Evolutionary conservation across 1,139 yeast species (phyloP).

Genomic region (Chernovozyma aurita): DNA sequence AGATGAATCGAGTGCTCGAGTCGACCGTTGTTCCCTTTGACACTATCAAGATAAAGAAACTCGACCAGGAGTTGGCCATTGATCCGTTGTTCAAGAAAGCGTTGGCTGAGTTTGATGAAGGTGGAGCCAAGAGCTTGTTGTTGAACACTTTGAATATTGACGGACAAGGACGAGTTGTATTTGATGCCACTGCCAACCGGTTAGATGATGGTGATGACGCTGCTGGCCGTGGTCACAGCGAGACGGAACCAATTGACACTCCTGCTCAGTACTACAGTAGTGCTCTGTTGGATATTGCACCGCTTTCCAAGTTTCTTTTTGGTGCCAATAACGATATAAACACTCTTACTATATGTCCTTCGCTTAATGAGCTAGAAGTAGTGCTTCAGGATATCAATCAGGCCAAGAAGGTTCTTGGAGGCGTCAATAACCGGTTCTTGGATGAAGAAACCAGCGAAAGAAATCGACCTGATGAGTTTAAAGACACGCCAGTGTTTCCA

Average conservation of each 20-base stretch:
- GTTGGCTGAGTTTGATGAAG: slow-evolving; percentile 89
- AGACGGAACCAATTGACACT: background rate
- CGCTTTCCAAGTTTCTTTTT: slow-evolving; percentile 2
- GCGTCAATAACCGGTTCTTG: slow-evolving; percentile 35
- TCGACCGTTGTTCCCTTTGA: slow-evolving; percentile 52
- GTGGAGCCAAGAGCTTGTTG: slow-evolving; percentile 84
- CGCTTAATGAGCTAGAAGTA: slow-evolving; percentile 50
- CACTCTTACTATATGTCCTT: slow-evolving; percentile 53
- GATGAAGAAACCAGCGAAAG: slow-evolving; percentile 16
- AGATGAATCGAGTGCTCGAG: slow-evolving; percentile 37
- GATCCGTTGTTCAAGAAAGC: slow-evolving; percentile 90
- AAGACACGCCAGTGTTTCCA: slow-evolving; percentile 5
- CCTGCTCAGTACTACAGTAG: background rate
- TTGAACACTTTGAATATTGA: slow-evolving; percentile 67
- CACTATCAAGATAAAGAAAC: slow-evolving; percentile 57
- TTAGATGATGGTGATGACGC: slow-evolving; percentile 16
- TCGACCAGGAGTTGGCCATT: slow-evolving; percentile 73
- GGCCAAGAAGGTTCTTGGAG: slow-evolving; percentile 50
- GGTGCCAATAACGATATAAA: slow-evolving; percentile 26
- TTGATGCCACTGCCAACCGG: slow-evolving; percentile 44
- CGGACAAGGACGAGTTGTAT: slow-evolving; percentile 54
- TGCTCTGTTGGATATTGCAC: background rate
- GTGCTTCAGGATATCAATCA: slow-evolving; percentile 57
- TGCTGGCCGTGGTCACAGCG: slow-evolving; percentile 11
- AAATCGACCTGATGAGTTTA: background rate